Evolutionary conservation across 2,329 filamentous ascomycete genomes (phyloP).

Genomic region (Purpureocillium takamizusanense): DNA sequence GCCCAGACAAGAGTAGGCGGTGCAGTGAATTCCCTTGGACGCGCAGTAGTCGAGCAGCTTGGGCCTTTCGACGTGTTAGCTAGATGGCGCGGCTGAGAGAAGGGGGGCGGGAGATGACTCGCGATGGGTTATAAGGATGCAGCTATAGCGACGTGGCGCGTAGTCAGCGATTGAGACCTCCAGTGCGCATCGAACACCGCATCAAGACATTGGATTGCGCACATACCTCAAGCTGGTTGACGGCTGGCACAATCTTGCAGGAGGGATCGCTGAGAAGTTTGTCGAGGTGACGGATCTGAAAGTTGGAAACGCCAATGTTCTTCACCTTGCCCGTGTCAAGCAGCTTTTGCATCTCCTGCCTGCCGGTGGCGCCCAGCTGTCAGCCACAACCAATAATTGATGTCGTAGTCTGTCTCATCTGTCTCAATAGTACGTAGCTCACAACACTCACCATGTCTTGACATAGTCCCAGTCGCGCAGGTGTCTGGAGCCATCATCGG

Average conservation of each 20-base stretch:
- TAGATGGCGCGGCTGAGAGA: too few species aligned
- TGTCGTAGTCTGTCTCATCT: too few species aligned
- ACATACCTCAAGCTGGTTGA: slow-evolving; percentile 64
- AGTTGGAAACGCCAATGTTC: slow-evolving; percentile 83
- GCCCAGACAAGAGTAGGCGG: slow-evolving; percentile 66
- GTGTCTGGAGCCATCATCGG: slow-evolving; percentile 55
- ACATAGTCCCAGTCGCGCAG: slow-evolving; percentile 72
- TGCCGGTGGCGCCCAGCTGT: too few species aligned
- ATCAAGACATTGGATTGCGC: too few species aligned
- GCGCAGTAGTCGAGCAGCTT: slow-evolving; percentile 67
- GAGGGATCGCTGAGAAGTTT: slow-evolving; percentile 60
- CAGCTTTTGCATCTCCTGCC: slow-evolving; percentile 60
- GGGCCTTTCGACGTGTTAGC: slow-evolving; percentile 14
- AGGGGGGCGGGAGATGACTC: too few species aligned
- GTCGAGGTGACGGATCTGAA: slow-evolving; percentile 72
- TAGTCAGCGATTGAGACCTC: too few species aligned
- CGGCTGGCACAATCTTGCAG: slow-evolving; percentile 58
- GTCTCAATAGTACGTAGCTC: too few species aligned
- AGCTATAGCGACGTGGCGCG: slow-evolving; percentile 32
- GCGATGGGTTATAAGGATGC: slow-evolving; percentile 73
- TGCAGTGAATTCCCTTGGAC: slow-evolving; percentile 64
- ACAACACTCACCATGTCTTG: slow-evolving; percentile 54
- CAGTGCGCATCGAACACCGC: too few species aligned
- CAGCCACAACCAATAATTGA: too few species aligned
- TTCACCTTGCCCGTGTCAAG: slow-evolving; percentile 59